These are phyloP conservation scores for Nicotiana tabacum DNA, from an alignment of 257 asterid genomes.

Conservation along the genomic window DNA sequence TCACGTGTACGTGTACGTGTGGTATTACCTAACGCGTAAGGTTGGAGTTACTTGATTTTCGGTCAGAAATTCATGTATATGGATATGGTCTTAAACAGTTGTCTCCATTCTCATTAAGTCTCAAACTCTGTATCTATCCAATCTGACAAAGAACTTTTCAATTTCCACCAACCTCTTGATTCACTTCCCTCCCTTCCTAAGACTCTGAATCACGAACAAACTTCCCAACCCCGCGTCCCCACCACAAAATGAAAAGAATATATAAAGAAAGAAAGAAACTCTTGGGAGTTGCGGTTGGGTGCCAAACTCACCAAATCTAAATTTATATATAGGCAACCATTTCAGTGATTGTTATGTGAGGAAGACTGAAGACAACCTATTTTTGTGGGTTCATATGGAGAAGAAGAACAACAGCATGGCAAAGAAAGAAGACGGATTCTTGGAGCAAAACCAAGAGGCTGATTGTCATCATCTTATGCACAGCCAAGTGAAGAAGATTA, in stretches of 20 bases:
- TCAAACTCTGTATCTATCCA: not conserved
- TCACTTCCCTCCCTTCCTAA: constrained; percentile 1
- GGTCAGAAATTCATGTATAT: not conserved
- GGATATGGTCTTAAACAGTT: not conserved
- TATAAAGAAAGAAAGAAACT: not conserved
- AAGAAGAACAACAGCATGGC: not conserved
- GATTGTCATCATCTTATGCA: constrained; percentile 14
- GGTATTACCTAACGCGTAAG: not conserved
- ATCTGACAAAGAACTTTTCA: not conserved
- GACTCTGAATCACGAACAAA: not conserved
- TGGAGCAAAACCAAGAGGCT: constrained; percentile 1
- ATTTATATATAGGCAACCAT: not conserved
- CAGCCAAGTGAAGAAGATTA: constrained; percentile 32
- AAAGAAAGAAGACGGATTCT: not conserved
- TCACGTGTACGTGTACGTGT: not conserved
- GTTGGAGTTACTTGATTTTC: not conserved
- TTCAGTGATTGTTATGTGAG: not conserved
- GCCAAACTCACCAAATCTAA: constrained; percentile 9
- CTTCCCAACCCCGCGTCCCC: not conserved
- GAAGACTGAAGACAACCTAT: not conserved
- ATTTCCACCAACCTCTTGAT: not conserved
- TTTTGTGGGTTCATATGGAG: constrained; percentile 9
- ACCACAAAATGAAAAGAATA: not conserved
- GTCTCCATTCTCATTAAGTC: not conserved
- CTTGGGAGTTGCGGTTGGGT: constrained; percentile 3